Percentiles rank a stretch among this genome's conserved stretches.
phyloP scores from a whole-genome alignment of 495 filamentous ascomycete species.

The Chaetomium fimeti region DNA sequence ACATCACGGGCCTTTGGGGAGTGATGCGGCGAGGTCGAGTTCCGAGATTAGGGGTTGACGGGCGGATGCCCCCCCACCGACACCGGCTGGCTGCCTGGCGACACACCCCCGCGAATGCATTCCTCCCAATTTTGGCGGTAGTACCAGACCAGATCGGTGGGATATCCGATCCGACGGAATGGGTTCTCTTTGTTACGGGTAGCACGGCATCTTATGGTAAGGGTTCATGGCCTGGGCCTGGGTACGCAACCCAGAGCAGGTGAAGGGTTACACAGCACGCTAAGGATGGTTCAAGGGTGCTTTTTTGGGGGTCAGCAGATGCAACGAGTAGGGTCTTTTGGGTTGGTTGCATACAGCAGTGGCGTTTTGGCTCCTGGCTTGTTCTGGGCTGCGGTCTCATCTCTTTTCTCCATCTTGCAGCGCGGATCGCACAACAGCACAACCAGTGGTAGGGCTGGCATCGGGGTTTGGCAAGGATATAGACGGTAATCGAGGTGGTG shows the following conservation, averaged over 20 bases:
- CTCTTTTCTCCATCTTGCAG: not conserved
- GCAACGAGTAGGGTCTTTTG: not conserved
- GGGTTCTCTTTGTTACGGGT: conserved; percentile 7
- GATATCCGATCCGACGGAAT: conserved; percentile 2
- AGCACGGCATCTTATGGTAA: conserved; percentile 2
- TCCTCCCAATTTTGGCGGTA: not conserved
- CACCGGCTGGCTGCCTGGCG: too few species aligned
- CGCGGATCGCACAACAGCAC: not conserved
- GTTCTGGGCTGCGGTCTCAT: not conserved
- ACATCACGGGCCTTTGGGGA: not conserved
- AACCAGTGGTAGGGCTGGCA: not conserved
- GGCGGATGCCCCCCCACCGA: not conserved
- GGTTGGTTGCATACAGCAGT: not conserved
- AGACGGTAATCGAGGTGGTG: not conserved
- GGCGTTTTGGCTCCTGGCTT: not conserved
- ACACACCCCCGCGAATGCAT: not conserved
- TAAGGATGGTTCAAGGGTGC: not conserved
- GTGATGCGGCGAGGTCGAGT: not conserved
- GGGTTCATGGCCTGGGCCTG: not conserved
- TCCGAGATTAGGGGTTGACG: not conserved
- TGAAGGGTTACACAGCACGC: not conserved
- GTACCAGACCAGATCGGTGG: not conserved
- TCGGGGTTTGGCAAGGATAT: not conserved
- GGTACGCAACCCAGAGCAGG: not conserved
- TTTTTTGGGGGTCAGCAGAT: not conserved